Conservation (phyloP, 2,329 filamentous ascomycete species). For the Allantophomopsis lycopodina region DNA sequence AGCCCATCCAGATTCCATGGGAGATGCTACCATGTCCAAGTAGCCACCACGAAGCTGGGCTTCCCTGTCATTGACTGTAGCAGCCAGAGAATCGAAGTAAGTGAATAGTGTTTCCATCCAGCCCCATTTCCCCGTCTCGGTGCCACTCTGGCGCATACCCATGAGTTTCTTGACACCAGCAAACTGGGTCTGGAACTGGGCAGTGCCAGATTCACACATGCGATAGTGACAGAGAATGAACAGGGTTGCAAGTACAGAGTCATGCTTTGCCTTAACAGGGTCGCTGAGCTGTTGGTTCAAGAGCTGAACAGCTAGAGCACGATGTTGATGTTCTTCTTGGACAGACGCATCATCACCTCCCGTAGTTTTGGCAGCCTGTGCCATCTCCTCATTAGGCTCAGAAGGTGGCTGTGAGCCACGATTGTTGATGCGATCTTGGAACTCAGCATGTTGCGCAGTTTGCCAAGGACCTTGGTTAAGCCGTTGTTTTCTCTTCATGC, state of each 20-base stretch:
- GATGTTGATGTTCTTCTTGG: slow-evolving; percentile 74
- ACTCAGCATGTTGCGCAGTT: slow-evolving; percentile 21
- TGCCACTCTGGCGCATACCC: slow-evolving; percentile 52
- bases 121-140: slow-evolving; percentile 52
- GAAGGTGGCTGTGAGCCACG: slow-evolving; percentile 2
- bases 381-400: slow-evolving; percentile 24
- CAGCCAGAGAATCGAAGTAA: slow-evolving; percentile 87
- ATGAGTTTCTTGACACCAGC: slow-evolving; percentile 87
- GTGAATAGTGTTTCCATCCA: slow-evolving; percentile 94
- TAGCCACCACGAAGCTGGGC: slow-evolving; percentile 57
- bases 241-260: slow-evolving; percentile 78
- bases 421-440: slow-evolving; percentile 15
- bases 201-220: slow-evolving; percentile 84
- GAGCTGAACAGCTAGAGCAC: slow-evolving; percentile 63
- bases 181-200: slow-evolving; percentile 87
- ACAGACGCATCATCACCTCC: slow-evolving; percentile 43
- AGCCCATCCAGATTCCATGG: slow-evolving; percentile 39
- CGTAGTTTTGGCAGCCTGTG: neutral
- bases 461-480: slow-evolving; percentile 36
- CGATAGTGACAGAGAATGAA: slow-evolving; percentile 84
- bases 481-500: slow-evolving; percentile 65
- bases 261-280: slow-evolving; percentile 59
- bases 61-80: slow-evolving; percentile 84
- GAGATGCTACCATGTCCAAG: slow-evolving; percentile 49
- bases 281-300: slow-evolving; percentile 78